Conservation (phyloP, 805 yeast genomes). For the Hagleromyces aurorensis region DNA sequence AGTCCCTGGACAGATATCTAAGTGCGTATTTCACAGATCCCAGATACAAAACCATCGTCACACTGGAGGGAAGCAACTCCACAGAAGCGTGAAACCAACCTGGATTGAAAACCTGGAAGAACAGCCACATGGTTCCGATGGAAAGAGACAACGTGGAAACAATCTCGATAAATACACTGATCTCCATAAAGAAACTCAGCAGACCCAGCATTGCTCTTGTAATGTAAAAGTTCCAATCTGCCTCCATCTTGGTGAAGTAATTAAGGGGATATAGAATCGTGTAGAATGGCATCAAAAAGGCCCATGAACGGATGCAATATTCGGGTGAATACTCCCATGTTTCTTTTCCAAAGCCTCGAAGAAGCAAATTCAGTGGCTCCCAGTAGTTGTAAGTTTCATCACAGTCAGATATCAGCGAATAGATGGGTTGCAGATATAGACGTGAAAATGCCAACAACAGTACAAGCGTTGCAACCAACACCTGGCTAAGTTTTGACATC, state of each 20-base stretch:
- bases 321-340: conserved; percentile 96
- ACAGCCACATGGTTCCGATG: conserved; percentile 51
- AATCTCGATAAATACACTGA: conserved; percentile 27
- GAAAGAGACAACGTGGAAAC: conserved; percentile 15
- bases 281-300: conserved; percentile 49
- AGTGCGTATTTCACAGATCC: conserved; percentile 25
- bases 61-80: conserved; percentile 75
- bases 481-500: conserved; percentile 3
- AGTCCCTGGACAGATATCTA: conserved; percentile 22
- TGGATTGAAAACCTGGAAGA: conserved; percentile 56
- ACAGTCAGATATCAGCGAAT: conserved; percentile 72
- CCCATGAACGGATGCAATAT: conserved; percentile 81
- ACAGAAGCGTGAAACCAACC: conserved; percentile 88
- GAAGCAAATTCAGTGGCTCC: conserved; percentile 79
- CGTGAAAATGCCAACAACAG: conserved; percentile 24
- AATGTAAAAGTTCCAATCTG: conserved; percentile 19
- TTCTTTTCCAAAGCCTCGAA: conserved; percentile 81
- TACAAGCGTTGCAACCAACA: conserved; percentile 10
- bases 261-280: conserved; percentile 20
- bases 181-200: conserved; percentile 37
- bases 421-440: conserved; percentile 36
- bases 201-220: conserved; percentile 23
- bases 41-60: conserved; percentile 48
- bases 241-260: conserved; percentile 25
- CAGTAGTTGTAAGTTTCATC: conserved; percentile 91